A percentile compares a stretch with the other conserved stretches of the same genome.
Conservation (phyloP, 2,329 filamentous ascomycete species). For the Arachnomyces sp. region DNA sequence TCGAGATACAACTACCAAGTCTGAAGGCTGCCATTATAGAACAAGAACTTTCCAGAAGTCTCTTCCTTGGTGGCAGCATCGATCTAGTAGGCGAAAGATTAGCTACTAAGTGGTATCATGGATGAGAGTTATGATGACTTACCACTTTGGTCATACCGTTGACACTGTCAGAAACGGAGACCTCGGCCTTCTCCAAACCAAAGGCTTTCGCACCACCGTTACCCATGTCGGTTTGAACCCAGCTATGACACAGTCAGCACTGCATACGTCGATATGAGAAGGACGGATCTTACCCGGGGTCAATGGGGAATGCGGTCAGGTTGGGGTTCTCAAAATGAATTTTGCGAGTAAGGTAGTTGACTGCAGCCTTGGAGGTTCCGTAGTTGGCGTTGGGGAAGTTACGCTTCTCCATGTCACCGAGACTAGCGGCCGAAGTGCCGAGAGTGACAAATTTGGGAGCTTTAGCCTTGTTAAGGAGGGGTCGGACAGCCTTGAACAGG, state of each 20-base stretch:
- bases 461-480: constrained; percentile 29
- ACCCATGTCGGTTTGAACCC: constrained; percentile 19
- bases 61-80: constrained; percentile 11
- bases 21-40: constrained; percentile 12
- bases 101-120: not conserved
- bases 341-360: constrained; percentile 31
- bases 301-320: constrained; percentile 14
- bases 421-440: constrained; percentile 22
- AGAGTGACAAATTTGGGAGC: constrained; percentile 33
- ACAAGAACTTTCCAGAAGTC: constrained; percentile 10
- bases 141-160: constrained; percentile 13
- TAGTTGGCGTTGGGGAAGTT: constrained; percentile 33
- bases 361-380: constrained; percentile 36
- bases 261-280: not conserved
- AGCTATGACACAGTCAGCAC: constrained; percentile 7
- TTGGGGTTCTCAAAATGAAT: constrained; percentile 28
- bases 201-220: constrained; percentile 12
- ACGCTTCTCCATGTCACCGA: constrained; percentile 11
- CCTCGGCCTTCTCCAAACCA: constrained; percentile 13
- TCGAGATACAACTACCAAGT: too few relatives aligned
- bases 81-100: constrained; percentile 8
- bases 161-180: constrained; percentile 17
- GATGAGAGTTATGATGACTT: constrained; percentile 1
- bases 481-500: constrained; percentile 39
- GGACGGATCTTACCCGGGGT: constrained; percentile 11